phyloP scores from a whole-genome alignment of 2,329 filamentous ascomycete genomes.

The Xylaria sp. region DNA sequence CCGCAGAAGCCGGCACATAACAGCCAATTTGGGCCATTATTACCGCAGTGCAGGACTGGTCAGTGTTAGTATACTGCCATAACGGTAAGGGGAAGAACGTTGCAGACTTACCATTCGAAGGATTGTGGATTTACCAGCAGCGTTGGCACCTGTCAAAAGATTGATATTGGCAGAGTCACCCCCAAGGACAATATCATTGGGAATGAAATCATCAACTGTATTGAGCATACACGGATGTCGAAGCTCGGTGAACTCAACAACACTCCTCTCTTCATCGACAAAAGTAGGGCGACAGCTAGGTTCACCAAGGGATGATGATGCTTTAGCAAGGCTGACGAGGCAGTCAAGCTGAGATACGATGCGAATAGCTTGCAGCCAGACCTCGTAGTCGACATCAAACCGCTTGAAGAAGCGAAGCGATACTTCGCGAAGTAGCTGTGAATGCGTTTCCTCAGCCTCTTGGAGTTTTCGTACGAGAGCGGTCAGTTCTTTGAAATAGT shows the following conservation, averaged over 20 bases:
- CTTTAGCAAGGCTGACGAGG: constrained; percentile 88
- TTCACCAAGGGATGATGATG: constrained; percentile 80
- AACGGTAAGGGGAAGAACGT: background rate
- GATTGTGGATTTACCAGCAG: constrained; percentile 95
- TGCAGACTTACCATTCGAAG: constrained; percentile 78
- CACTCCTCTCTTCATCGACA: constrained; percentile 80
- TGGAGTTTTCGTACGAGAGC: constrained; percentile 84
- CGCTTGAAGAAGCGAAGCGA: constrained; percentile 81
- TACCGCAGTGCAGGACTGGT: constrained; percentile 86
- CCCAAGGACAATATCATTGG: constrained; percentile 89
- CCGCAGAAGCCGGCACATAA: constrained; percentile 82
- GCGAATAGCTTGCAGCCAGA: constrained; percentile 88
- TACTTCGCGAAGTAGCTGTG: constrained; percentile 88
- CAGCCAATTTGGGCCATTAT: constrained; percentile 98
- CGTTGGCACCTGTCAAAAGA: constrained; percentile 92
- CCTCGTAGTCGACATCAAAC: constrained; percentile 85
- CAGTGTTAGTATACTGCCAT: constrained; percentile 10
- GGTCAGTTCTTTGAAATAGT: constrained; percentile 87
- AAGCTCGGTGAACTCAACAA: constrained; percentile 90
- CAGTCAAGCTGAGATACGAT: constrained; percentile 94
- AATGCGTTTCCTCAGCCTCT: constrained; percentile 92
- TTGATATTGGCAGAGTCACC: constrained; percentile 83
- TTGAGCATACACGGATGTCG: constrained; percentile 94
- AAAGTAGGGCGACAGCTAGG: constrained; percentile 91
- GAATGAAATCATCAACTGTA: constrained; percentile 91